phyloP scores from a whole-genome alignment of 2,329 filamentous ascomycete species.

The Neoascochyta sp. region DNA sequence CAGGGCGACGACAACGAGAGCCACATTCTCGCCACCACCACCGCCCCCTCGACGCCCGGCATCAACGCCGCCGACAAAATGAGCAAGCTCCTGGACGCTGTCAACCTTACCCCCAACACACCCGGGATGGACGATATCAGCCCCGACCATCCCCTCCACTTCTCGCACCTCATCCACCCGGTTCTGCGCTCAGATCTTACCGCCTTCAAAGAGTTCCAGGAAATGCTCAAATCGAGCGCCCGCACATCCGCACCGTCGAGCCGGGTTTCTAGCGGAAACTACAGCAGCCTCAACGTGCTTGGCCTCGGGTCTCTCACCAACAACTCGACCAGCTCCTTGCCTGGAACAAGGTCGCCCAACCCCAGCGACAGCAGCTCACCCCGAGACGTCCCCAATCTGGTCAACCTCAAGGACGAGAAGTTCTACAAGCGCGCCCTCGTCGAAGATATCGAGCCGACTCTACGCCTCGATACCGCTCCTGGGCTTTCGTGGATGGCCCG shows the following conservation, averaged over 20 bases:
- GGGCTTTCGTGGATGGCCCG: conserved; percentile 91
- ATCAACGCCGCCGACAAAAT: conserved; percentile 56
- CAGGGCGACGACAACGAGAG: conserved; percentile 69
- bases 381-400: conserved; percentile 41
- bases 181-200: conserved; percentile 77
- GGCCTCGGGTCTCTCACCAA: conserved; percentile 50
- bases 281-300: conserved; percentile 60
- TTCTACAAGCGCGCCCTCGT: conserved; percentile 88
- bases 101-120: conserved; percentile 51
- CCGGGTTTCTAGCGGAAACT: conserved; percentile 69
- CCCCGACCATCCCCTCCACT: conserved; percentile 65
- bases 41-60: conserved; percentile 76
- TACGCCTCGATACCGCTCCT: conserved; percentile 83
- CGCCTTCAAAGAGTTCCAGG: conserved; percentile 80
- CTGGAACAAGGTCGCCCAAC: conserved; percentile 49
- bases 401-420: conserved; percentile 78
- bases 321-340: conserved; percentile 50
- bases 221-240: conserved; percentile 64
- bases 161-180: conserved; percentile 78
- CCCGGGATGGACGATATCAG: conserved; percentile 51
- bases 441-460: conserved; percentile 92
- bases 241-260: conserved; percentile 57
- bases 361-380: conserved; percentile 32
- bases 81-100: conserved; percentile 58
- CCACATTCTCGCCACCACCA: conserved; percentile 59